These are phyloP conservation scores for Aspergillus udagawae DNA, from an alignment of 2,329 filamentous ascomycete genomes.

Conservation along the genomic window DNA sequence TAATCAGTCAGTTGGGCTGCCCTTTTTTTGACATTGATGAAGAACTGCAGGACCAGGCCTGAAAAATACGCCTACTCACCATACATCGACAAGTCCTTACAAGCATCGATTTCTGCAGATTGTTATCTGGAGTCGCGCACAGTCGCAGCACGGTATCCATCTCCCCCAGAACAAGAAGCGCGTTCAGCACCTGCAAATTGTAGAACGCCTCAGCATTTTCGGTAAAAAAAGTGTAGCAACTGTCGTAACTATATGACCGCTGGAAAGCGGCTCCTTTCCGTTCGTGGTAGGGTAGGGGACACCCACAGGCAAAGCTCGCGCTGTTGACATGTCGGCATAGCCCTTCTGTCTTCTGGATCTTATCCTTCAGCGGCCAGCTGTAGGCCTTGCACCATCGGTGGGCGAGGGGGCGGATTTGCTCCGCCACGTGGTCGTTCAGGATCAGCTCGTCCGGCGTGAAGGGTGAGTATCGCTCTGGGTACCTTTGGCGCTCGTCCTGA, in stretches of 20 bases:
- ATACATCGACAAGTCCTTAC: constrained; percentile 2
- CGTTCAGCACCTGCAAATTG: constrained; percentile 20
- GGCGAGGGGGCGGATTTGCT: constrained; percentile 5
- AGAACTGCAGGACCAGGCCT: no score
- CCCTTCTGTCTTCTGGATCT: background rate
- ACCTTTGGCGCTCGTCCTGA: constrained; percentile 7
- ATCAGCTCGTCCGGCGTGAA: constrained; percentile 4
- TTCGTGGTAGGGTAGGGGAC: constrained; percentile 9
- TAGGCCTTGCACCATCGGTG: constrained; percentile 6
- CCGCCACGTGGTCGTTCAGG: constrained; percentile 3
- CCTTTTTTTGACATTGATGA: no score
- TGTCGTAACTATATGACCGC: constrained; percentile 2
- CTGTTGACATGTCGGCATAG: background rate
- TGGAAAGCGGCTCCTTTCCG: constrained; percentile 15
- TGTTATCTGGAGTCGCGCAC: constrained; percentile 8
- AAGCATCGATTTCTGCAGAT: background rate
- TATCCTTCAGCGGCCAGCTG: background rate
- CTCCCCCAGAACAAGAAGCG: constrained; percentile 21
- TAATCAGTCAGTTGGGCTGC: no score
- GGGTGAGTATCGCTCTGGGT: constrained; percentile 1
- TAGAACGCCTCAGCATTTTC: constrained; percentile 10
- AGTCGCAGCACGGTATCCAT: constrained; percentile 19
- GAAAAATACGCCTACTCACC: background rate
- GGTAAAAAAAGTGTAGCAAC: constrained; percentile 13
- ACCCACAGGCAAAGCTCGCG: background rate